Evolutionary conservation across 805 yeast species (phyloP).

Genomic region (Candida multigemmis): DNA sequence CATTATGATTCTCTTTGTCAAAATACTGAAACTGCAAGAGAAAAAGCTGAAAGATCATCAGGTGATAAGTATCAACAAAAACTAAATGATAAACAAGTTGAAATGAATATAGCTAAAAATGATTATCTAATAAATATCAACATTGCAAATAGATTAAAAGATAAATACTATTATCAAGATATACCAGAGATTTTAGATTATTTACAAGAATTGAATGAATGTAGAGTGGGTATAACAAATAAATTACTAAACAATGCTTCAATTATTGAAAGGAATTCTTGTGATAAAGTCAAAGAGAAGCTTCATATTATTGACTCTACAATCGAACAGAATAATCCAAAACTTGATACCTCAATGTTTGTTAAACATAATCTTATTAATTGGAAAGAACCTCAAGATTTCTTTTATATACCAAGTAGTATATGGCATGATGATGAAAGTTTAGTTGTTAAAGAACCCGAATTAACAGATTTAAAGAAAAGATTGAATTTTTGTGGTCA

Average conservation of each 20-base stretch:
- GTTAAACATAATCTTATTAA: constrained; percentile 69
- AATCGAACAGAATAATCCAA: constrained; percentile 60
- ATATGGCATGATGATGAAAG: constrained; percentile 96
- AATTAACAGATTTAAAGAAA: constrained; percentile 46
- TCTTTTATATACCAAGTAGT: constrained; percentile 76
- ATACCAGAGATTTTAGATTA: constrained; percentile 84
- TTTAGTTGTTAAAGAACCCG: constrained; percentile 48
- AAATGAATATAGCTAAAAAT: constrained; percentile 87
- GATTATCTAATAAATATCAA: constrained; percentile 71
- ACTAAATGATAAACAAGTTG: constrained; percentile 52
- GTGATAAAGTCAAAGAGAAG: constrained; percentile 38
- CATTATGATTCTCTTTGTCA: constrained; percentile 77
- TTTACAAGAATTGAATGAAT: constrained; percentile 75
- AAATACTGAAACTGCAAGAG: constrained; percentile 70
- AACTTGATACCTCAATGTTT: constrained; percentile 80
- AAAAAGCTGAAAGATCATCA: constrained; percentile 53
- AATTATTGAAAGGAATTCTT: constrained; percentile 43
- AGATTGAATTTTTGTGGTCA: constrained; percentile 33
- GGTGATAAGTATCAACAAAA: constrained; percentile 45
- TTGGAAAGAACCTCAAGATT: constrained; percentile 87
- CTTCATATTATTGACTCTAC: constrained; percentile 45
- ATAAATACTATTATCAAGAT: constrained; percentile 88
- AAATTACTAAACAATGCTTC: constrained; percentile 55
- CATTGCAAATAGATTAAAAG: constrained; percentile 84
- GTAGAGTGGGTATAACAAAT: constrained; percentile 65